phyloP scores from a whole-genome alignment of 768 basidiomycete genomes.

The Suillus spraguei region DNA sequence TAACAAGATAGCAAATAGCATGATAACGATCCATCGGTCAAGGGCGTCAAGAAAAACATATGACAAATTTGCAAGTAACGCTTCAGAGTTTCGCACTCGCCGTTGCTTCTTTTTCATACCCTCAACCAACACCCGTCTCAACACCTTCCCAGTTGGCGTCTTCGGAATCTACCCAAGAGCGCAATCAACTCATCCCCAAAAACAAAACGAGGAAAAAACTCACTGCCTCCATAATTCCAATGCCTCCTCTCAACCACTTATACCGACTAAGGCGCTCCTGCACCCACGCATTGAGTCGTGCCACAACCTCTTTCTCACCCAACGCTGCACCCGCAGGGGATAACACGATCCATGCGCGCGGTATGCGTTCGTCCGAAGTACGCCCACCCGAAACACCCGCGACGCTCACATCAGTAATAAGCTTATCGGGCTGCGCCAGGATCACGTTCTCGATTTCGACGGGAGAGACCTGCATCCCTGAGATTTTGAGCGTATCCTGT shows the following conservation, averaged over 20 bases:
- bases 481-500: conserved; percentile 73
- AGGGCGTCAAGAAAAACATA: not conserved
- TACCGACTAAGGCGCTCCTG: conserved; percentile 62
- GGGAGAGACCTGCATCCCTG: conserved; percentile 72
- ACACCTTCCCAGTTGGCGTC: conserved; percentile 63
- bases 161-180: conserved; percentile 56
- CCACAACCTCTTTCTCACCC: conserved; percentile 43
- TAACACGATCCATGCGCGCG: conserved; percentile 73
- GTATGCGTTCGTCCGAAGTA: conserved; percentile 65
- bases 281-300: conserved; percentile 56
- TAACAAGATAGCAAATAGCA: not conserved
- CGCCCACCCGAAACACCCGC: conserved; percentile 71
- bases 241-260: conserved; percentile 71
- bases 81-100: conserved; percentile 22
- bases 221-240: conserved; percentile 61
- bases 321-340: conserved; percentile 50
- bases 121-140: conserved; percentile 59
- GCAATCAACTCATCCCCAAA: not conserved
- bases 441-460: conserved; percentile 68
- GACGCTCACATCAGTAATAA: conserved; percentile 64
- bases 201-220: conserved; percentile 18
- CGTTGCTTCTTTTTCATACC: conserved; percentile 40
- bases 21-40: not conserved
- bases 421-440: conserved; percentile 54
- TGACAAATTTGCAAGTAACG: not conserved